Conservation (phyloP, 768 basidiomycete genomes). For the Mycena vulgaris region DNA sequence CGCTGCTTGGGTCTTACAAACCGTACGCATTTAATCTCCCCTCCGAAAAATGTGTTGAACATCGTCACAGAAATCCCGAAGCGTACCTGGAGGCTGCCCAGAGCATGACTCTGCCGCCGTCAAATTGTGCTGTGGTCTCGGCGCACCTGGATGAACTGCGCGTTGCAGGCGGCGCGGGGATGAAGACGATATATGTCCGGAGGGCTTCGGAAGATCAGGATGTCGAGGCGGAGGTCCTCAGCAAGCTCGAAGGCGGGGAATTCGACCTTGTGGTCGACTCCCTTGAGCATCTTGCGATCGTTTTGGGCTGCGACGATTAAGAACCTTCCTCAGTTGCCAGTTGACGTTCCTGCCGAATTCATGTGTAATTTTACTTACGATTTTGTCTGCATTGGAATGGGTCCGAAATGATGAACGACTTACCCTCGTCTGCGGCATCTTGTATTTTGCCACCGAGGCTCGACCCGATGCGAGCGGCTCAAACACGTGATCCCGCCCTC, state of each 20-base stretch:
- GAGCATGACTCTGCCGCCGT: constrained; percentile 50
- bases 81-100: constrained; percentile 55
- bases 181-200: constrained; percentile 61
- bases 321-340: neutral
- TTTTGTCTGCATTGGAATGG: neutral
- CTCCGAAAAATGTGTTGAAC: neutral
- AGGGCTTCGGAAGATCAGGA: constrained; percentile 52
- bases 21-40: constrained; percentile 12
- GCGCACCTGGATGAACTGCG: constrained; percentile 58
- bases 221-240: constrained; percentile 39
- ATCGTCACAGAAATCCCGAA: constrained; percentile 45
- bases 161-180: constrained; percentile 53
- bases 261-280: constrained; percentile 56
- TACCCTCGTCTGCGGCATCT: no score
- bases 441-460: no score
- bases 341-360: neutral
- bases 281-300: constrained; percentile 34
- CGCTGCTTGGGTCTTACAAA: constrained; percentile 25
- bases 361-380: neutral
- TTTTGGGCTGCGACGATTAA: constrained; percentile 35
- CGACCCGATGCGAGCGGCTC: no score
- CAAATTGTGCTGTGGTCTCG: constrained; percentile 60
- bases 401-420: no score
- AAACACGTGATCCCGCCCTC: no score
- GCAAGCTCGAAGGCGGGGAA: constrained; percentile 56